Base-by-base conservation (phyloP, 2,329 filamentous ascomycete species). In the Scortechinia acanthostroma region DNA sequence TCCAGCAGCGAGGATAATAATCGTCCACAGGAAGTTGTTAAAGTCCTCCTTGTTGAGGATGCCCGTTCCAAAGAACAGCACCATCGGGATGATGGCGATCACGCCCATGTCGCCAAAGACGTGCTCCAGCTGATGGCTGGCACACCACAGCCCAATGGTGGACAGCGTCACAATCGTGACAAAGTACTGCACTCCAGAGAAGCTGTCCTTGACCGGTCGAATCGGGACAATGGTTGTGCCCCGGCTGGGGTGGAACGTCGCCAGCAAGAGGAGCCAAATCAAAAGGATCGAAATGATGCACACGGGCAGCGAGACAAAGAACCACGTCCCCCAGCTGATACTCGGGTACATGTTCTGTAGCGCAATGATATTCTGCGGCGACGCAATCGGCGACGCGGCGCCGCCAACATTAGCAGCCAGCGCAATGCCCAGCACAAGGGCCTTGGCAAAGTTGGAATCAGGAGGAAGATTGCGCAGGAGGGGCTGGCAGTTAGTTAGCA, bases 1-100 rank as follows among this genome's bases (percentile, higher is more conserved):
- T 42, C 93, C 93, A 0, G 93, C 91, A 0, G 93, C 93, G 17
- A 98, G 83, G 57, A 98, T 97, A 65, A 98, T 96, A 64, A 98
- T 98, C 17, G 94, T 98, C 93, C 93, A 98, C 30, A 96, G 85
- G 64, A 98, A 98, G 64, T 98, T 98, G 72, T 98, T 98, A 62
- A 98, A 98, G 66, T 98, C 93, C 65, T 97, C 93, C 66, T 97
- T 98, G 43, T 91, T 97, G 22, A 98, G 73, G 52, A 97, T 91
- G 10, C 93, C 93, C 2, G 90, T 91, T 45, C 93, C 93, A 56
- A 98, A 98, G 75, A 98, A 98, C 35, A 96, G 73, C 2, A 95
- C 86, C 44, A 98, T 85, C 4, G 93, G 93, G 49, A 98, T 89
- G 58, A 98, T 95, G 47, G 93, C 94, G 35, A 98, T 87, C 45